Evolutionary conservation across 129 eudicot genomes (phyloP), one percentile per base, ranked within the genome.

Genomic region (Tagetes erecta): DNA sequence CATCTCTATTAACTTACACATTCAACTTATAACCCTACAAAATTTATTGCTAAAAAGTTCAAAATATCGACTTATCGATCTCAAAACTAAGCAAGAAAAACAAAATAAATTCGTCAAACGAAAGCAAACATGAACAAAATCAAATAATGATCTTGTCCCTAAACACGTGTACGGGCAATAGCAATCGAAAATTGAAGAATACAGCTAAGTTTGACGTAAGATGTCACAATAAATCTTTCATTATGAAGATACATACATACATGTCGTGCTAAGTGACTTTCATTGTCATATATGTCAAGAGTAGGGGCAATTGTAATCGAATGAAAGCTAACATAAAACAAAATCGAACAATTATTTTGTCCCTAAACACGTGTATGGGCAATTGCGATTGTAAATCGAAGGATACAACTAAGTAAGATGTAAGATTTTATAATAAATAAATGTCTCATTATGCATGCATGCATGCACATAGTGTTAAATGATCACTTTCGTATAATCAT

Each of bases 351-450:
- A 71, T 78, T 51, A 70, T 51, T 51, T 64, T 70, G 65, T 71
- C 72, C 6, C 41, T 71, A 27, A 33, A 78, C 82, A 78, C 82
- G 82, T 78, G 82, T 78, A 64, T 67, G 77, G 67, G 68, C 73
- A 72, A 39, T 63, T n/a, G 42, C 45, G 58, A 71, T 64, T 10
- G n/a, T 35, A 55, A 67, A 20, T 56, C 11, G 5, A 36, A 11
- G 35, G 59, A 41, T 39, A 70, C 81, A 13, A 9, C 52, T 64
- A 63, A 49, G 67, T 71, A 9, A 8, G 51, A 78, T 27, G 77
- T 59, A 12, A 11, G 14, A 63, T 64, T 3, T 41, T 78, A 76
- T 74, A 67, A 11, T 76, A 50, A 45, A 76, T 55, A 50, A 45
- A 76, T 55, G 68, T 42, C 27, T 10, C 38, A 67, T 42, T 67